Evolutionary conservation across 768 basidiomycete genomes (phyloP).

Genomic region (Lepiota venenata): DNA sequence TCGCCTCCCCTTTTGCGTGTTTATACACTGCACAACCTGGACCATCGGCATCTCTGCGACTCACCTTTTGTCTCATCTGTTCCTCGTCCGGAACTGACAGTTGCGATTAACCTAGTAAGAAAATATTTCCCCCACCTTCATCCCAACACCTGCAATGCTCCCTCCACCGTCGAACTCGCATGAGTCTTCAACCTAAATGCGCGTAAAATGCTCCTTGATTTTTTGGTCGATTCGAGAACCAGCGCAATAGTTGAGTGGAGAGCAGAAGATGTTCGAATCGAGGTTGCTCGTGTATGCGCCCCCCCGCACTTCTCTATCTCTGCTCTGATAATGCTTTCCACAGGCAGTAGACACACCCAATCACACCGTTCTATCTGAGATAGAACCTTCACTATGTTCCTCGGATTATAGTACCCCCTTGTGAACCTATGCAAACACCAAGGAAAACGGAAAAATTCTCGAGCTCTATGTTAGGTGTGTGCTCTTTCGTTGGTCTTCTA

Average conservation of each 20-base stretch:
- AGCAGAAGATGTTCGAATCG: too few species aligned
- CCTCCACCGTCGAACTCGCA: constrained; percentile 66
- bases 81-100: constrained; percentile 60
- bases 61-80: constrained; percentile 24
- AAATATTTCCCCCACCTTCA: constrained; percentile 88
- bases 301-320: too few species aligned
- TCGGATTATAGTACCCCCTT: constrained; percentile 55
- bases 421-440: constrained; percentile 56
- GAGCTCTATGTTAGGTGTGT: constrained; percentile 67
- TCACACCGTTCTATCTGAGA: constrained; percentile 53
- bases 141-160: constrained; percentile 63
- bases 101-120: constrained; percentile 84
- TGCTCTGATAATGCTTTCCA: neutral
- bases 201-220: constrained; percentile 68
- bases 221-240: constrained; percentile 59
- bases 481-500: constrained; percentile 2
- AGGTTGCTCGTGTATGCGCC: too few species aligned
- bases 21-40: neutral
- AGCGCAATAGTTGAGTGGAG: constrained; percentile 36
- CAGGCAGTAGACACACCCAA: constrained; percentile 80
- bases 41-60: constrained; percentile 7
- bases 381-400: constrained; percentile 52
- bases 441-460: constrained; percentile 59
- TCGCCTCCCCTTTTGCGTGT: constrained; percentile 33
- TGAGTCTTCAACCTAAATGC: constrained; percentile 64